Conservation (phyloP, 2,329 filamentous ascomycete genomes). For the Microthyrium microscopicum region DNA sequence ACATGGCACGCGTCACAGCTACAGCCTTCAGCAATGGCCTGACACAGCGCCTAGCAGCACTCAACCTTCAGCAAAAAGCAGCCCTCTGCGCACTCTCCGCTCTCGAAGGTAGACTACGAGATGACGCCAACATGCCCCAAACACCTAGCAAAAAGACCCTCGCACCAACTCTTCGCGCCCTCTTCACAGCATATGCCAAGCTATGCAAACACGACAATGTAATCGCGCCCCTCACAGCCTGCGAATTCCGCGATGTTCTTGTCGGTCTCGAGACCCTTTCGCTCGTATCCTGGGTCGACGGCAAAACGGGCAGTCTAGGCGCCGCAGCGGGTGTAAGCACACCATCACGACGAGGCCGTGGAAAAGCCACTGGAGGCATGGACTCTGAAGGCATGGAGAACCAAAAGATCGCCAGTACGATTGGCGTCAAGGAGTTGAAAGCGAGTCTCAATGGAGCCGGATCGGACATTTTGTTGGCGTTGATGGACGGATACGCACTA, state of each 20-base stretch:
- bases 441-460: conserved; percentile 18
- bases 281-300: conserved; percentile 52
- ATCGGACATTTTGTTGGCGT: conserved; percentile 18
- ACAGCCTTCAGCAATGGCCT: conserved; percentile 83
- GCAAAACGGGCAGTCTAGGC: conserved; percentile 31
- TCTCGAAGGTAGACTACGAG: conserved; percentile 59
- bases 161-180: conserved; percentile 65
- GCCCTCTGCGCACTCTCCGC: conserved; percentile 78
- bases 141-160: conserved; percentile 12
- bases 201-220: conserved; percentile 80
- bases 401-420: conserved; percentile 18
- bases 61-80: conserved; percentile 94
- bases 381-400: conserved; percentile 6
- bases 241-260: conserved; percentile 88
- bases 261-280: conserved; percentile 79
- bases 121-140: conserved; percentile 24
- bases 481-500: no score
- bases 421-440: conserved; percentile 18
- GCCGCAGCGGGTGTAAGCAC: conserved; percentile 3
- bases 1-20: conserved; percentile 82
- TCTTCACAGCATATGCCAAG: conserved; percentile 69
- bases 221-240: conserved; percentile 73
- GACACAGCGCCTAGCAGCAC: conserved; percentile 61
- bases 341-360: conserved; percentile 2
- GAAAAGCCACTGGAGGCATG: conserved; percentile 7